A percentile compares a stretch with the other conserved stretches of the same genome.
phyloP scores from a whole-genome alignment of 495 filamentous ascomycete species.

The Apodospora peruviana region DNA sequence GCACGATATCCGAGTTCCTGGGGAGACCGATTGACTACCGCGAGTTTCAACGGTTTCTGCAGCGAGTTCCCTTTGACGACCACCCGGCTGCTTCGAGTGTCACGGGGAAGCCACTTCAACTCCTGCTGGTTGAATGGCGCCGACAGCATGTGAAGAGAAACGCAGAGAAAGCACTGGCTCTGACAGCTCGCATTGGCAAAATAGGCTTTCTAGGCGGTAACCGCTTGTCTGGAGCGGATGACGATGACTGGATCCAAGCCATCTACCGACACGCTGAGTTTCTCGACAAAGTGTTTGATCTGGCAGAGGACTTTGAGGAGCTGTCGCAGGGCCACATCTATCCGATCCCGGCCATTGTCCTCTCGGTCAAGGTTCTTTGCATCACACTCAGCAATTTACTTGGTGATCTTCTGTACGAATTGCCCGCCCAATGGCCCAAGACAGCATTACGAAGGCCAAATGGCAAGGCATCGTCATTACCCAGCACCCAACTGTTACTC shows the following conservation, averaged over 20 bases:
- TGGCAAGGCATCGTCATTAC: conserved; percentile 5
- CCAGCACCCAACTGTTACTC: conserved; percentile 16
- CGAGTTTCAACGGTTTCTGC: conserved; percentile 8
- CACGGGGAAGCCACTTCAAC: conserved; percentile 11
- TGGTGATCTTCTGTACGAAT: conserved; percentile 9
- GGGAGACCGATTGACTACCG: conserved; percentile 17
- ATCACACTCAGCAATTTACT: conserved; percentile 12
- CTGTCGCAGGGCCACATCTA: conserved; percentile 18
- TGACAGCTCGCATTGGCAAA: background rate
- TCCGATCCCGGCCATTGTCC: conserved; percentile 16
- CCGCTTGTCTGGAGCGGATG: background rate
- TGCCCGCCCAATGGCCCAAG: conserved; percentile 10
- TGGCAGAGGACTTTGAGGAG: conserved; percentile 20
- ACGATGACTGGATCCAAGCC: conserved; percentile 4
- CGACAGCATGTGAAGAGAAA: background rate
- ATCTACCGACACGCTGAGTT: conserved; percentile 14
- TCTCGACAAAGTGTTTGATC: conserved; percentile 13
- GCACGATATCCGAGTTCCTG: conserved; percentile 20
- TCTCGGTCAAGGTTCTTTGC: conserved; percentile 21
- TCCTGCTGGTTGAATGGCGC: conserved; percentile 15
- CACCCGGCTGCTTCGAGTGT: conserved; percentile 5
- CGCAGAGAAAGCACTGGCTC: background rate
- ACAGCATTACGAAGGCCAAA: conserved; percentile 1
- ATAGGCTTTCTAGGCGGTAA: background rate
- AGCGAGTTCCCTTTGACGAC: background rate